Evolutionary conservation across 495 filamentous ascomycete genomes (phyloP).

Genomic region (Lasiosphaeris hirsuta): DNA sequence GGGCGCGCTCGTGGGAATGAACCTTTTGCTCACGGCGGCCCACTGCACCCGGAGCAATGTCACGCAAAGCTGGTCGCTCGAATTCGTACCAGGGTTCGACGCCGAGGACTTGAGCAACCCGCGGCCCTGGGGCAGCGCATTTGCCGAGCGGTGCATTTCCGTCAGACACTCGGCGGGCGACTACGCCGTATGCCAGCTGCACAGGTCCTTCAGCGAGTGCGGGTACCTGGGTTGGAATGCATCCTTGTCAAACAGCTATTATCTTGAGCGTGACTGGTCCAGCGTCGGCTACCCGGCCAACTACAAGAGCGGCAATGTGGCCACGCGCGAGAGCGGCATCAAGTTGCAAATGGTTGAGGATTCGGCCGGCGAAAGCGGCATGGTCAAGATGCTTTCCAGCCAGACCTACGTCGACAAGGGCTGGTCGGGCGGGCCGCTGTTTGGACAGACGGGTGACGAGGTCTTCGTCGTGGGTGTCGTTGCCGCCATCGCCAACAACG

Average conservation of each 20-base stretch:
- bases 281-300: neutral
- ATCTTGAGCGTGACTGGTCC: neutral
- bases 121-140: neutral
- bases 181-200: neutral
- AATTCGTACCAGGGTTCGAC: neutral
- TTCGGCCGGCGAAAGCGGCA: neutral
- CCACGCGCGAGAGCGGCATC: neutral
- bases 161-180: neutral
- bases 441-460: too few species aligned
- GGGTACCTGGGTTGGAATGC: neutral
- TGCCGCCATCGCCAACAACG: too few species aligned
- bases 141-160: neutral
- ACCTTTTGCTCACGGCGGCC: neutral
- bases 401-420: neutral
- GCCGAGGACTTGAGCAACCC: neutral
- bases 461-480: too few species aligned
- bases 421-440: slow-evolving; percentile 6
- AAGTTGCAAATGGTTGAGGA: neutral
- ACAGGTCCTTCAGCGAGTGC: neutral
- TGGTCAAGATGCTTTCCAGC: neutral
- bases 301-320: neutral
- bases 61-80: neutral
- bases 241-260: neutral
- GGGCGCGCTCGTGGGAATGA: neutral
- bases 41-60: neutral